Evolutionary conservation across 108 stramenopile genomes (phyloP).

Genomic region (Nannochloropsis gaditana): DNA sequence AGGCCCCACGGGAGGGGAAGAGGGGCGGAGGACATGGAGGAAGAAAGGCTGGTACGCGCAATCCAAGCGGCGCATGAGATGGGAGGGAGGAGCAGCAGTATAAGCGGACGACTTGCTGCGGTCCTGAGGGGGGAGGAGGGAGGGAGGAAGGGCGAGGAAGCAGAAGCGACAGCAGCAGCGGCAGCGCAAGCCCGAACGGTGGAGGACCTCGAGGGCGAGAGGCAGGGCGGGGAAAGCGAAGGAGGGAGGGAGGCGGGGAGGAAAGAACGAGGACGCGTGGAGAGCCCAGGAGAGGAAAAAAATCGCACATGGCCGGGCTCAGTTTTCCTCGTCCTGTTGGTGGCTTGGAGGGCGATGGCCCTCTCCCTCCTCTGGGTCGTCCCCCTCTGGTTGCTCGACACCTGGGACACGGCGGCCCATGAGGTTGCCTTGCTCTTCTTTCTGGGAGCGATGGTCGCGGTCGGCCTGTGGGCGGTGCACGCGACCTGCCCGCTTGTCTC

Average conservation of each 20-base stretch:
- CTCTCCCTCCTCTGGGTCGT: not conserved
- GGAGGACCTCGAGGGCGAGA: not conserved
- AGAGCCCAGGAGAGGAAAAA: not conserved
- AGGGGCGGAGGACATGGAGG: not conserved
- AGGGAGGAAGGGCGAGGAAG: not conserved
- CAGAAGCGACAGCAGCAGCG: not conserved
- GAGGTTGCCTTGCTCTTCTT: not conserved
- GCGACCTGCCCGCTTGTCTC: not conserved
- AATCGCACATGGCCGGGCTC: not conserved
- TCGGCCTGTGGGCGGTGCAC: not conserved
- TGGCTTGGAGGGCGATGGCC: not conserved
- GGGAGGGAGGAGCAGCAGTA: not conserved
- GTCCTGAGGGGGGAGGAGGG: not conserved
- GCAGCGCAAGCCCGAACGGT: not conserved
- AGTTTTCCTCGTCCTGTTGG: not conserved
- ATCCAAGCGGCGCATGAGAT: not conserved
- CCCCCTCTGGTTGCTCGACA: not conserved
- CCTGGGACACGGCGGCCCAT: not conserved
- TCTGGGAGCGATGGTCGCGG: not conserved
- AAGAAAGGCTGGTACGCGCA: not conserved
- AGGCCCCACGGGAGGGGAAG: not conserved
- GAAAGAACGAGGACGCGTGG: not conserved
- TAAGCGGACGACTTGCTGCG: not conserved
- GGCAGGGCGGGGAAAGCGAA: not conserved
- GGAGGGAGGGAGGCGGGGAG: not conserved